Conservation (phyloP, 2,329 filamentous ascomycete species). For the Arthrobotrys sphaeroides region DNA sequence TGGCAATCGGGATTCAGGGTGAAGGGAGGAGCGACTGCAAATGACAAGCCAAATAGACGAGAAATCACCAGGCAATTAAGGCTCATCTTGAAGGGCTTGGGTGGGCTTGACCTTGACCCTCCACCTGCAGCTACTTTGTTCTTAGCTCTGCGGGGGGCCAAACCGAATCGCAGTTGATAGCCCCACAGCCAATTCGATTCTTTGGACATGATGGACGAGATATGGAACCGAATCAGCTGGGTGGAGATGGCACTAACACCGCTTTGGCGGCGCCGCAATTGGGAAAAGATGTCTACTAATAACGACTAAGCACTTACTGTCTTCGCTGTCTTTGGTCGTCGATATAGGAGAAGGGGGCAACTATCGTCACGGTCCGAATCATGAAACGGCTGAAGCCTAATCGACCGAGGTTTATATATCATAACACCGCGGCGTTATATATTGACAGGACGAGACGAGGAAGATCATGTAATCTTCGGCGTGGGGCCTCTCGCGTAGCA, state of each 20-base stretch:
- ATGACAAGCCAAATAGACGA: slow-evolving; percentile 19
- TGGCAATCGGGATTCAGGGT: slow-evolving; percentile 4
- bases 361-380: neutral
- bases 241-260: slow-evolving; percentile 34
- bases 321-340: slow-evolving; percentile 5
- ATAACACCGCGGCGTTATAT: slow-evolving; percentile 26
- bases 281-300: slow-evolving; percentile 28
- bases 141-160: slow-evolving; percentile 16
- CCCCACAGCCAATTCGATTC: slow-evolving; percentile 14
- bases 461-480: slow-evolving; percentile 1
- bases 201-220: neutral
- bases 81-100: slow-evolving; percentile 9
- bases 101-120: slow-evolving; percentile 21
- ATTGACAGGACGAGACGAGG: slow-evolving; percentile 27
- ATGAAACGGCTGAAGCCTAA: slow-evolving; percentile 27
- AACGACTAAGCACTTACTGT: neutral
- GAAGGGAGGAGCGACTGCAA: neutral
- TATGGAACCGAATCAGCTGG: neutral
- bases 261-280: slow-evolving; percentile 47
- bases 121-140: slow-evolving; percentile 16
- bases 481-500: slow-evolving; percentile 41
- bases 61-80: slow-evolving; percentile 21
- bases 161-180: slow-evolving; percentile 1
- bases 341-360: neutral
- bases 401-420: neutral